Base-by-base conservation (phyloP, 352 stramenopile genomes). In the Phytopythium delawarense region DNA sequence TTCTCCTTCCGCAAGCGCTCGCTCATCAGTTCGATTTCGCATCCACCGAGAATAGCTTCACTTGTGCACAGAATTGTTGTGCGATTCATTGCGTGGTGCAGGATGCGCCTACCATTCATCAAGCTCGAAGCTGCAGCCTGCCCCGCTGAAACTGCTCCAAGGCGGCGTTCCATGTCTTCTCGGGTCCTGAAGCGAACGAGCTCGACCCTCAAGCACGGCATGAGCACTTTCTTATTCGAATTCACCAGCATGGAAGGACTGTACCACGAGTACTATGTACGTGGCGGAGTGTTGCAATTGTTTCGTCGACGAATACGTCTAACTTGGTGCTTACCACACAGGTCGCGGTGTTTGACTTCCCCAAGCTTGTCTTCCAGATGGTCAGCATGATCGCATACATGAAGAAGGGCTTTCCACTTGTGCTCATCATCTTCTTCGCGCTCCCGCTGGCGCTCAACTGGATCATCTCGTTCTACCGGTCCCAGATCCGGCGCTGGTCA, bases 401-500 rank as follows among this genome's bases (percentile, higher is more conserved):
- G 20, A 59, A 44, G 44, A 76, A 78, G 20, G 74, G 76, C 1
- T 85, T 81, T n/a, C 74, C 72, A 15, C 61, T 79, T 1, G 57
- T 69, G 0, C 62, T 81, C 23, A 77, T 78, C 8, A 54, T 55
- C 12, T 82, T 84, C 44, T 85, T 79, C 50, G 65, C 66, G 23
- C 56, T 64, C 7, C 53, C 72, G 25, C 59, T 85, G 15, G 68
- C 62, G 3, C 65, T 79, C 61, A 82, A 85, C 57, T 82, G 67
- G 64, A 39, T 75, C 18, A 68, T 82, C 21, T 82, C 76, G 12
- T 79, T 82, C 51, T 85, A 79, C 54, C 67, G 76, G 12, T 85
- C 7, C 57, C 71, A 0, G 76, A 85, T 48, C 64, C 51, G 4
- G 59, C 60, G 25, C 57, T 79, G 5, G 37, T 78, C 18, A 48